Base-by-base conservation (phyloP, 208 protist species). In the Trypanosoma lewisi region DNA sequence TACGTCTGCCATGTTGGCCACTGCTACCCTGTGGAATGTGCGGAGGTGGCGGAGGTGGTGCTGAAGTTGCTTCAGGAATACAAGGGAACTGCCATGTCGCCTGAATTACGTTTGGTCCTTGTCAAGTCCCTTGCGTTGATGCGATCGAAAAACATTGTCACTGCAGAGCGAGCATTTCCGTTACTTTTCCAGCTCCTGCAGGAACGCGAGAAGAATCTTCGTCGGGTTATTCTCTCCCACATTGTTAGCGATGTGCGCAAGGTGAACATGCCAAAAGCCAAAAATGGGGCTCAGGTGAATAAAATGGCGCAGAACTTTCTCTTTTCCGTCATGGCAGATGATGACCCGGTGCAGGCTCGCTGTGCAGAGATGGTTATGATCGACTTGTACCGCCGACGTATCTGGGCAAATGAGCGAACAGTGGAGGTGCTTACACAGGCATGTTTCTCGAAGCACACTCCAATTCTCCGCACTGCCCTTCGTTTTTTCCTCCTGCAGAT, bases 361-460 rank as follows among this genome's bases (percentile, higher is more conserved):
- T 97, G 97, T 65, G 96, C 95, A 11, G 85, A 99, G 44, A 87
- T 97, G 55, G 93, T 99, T 25, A 98, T 99, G 91, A 97, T 99
- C 58, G 94, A 98, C 60, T 84, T 99, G 23, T 99, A 99, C 82
- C 85, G 93, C n/a, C 90, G 96, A 37, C 82, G 95, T 23, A 87
- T 98, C 30, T 99, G 96, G 97, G 85, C 77, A 45, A 83, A 93
- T 67, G 85, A 96, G 74, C 83, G 91, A 19, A 97, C 80, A 17
- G 98, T 98, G 8, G 97, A 99, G 81, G 96, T 98, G 19, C 88
- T 99, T 37, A 93, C 89, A 21, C 85, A 85, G 54, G 97, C 93
- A 25, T 96, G 94, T 68, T 98, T 98, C 68, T 98, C 94, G 9
- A 76, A 82, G 21, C 86, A 96, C 66, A 91, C 83, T 0, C 82